Conservation (phyloP, 208 protist genomes). For the Tritrichomonas musculus region DNA sequence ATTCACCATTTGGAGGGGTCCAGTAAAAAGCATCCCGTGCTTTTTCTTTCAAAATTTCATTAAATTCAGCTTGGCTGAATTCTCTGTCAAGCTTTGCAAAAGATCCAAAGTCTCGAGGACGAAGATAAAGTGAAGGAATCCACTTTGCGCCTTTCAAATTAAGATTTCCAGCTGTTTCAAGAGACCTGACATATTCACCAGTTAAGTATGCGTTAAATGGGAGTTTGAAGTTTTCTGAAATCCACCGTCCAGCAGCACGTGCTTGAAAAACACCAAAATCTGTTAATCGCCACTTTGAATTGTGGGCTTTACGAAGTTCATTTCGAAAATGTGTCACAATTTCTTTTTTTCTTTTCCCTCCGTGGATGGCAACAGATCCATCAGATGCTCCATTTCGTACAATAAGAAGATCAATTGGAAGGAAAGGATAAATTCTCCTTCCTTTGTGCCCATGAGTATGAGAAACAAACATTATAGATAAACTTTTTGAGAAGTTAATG, state of each 20-base stretch:
- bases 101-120: not conserved
- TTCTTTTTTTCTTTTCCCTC: not conserved
- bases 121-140: not conserved
- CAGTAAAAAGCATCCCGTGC: not conserved
- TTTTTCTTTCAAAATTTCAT: not conserved
- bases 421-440: not conserved
- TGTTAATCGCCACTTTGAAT: not conserved
- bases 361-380: not conserved
- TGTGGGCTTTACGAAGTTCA: not conserved
- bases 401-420: conserved; percentile 5
- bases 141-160: not conserved
- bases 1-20: conserved; percentile 23
- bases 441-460: too few species aligned
- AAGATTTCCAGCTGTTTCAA: not conserved
- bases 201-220: conserved; percentile 6
- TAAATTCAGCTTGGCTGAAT: not conserved
- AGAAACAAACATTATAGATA: too few species aligned
- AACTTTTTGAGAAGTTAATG: too few species aligned
- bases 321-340: too few species aligned
- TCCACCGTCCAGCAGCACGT: not conserved
- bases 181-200: not conserved
- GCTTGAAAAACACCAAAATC: not conserved
- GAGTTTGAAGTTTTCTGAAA: not conserved
- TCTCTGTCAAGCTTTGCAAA: not conserved
- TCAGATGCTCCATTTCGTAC: not conserved